A percentile compares a stretch with the other conserved stretches of the same genome.
These are phyloP conservation scores for Neocucurbitaria cava DNA, from an alignment of 2,329 filamentous ascomycete species.

Conservation along the genomic window DNA sequence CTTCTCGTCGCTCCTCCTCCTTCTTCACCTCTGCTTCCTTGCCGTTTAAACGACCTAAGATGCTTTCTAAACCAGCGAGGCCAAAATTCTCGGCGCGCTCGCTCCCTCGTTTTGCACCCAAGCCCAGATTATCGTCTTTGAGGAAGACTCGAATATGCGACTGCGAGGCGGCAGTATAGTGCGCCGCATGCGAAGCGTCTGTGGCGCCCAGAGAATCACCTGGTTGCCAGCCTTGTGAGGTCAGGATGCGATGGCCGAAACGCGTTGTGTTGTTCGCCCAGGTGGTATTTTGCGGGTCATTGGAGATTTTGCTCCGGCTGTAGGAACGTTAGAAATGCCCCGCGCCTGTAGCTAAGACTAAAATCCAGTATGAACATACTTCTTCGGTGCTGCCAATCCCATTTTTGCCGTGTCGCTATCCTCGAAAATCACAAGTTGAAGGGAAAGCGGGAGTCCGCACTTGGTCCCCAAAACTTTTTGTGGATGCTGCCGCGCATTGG, in stretches of 20 bases:
- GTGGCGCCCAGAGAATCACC: slow-evolving; percentile 82
- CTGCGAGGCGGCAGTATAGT: slow-evolving; percentile 80
- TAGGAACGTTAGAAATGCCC: slow-evolving; percentile 18
- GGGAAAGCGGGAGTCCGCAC: slow-evolving; percentile 22
- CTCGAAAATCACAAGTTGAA: slow-evolving; percentile 10
- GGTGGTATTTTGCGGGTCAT: slow-evolving; percentile 94
- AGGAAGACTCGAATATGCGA: slow-evolving; percentile 84
- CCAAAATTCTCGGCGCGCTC: slow-evolving; percentile 77
- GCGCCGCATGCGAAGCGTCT: slow-evolving; percentile 74
- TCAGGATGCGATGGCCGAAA: slow-evolving; percentile 90
- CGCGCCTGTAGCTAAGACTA: neutral
- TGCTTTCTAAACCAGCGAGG: slow-evolving; percentile 82
- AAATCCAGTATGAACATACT: slow-evolving; percentile 55
- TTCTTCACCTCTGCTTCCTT: slow-evolving; percentile 77
- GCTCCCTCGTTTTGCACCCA: slow-evolving; percentile 80
- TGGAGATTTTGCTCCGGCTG: slow-evolving; percentile 75
- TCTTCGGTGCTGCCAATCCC: slow-evolving; percentile 73
- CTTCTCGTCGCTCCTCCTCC: slow-evolving; percentile 71
- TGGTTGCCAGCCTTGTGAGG: slow-evolving; percentile 87
- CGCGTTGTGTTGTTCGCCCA: slow-evolving; percentile 84
- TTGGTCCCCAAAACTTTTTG: slow-evolving; percentile 33
- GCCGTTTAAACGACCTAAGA: slow-evolving; percentile 89
- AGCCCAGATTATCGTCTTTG: slow-evolving; percentile 89
- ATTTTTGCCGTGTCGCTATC: slow-evolving; percentile 52
- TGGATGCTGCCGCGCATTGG: slow-evolving; percentile 26